These are phyloP conservation scores for Saccharomycopsis babjevae DNA, from an alignment of 805 yeast genomes.

Conservation along the genomic window DNA sequence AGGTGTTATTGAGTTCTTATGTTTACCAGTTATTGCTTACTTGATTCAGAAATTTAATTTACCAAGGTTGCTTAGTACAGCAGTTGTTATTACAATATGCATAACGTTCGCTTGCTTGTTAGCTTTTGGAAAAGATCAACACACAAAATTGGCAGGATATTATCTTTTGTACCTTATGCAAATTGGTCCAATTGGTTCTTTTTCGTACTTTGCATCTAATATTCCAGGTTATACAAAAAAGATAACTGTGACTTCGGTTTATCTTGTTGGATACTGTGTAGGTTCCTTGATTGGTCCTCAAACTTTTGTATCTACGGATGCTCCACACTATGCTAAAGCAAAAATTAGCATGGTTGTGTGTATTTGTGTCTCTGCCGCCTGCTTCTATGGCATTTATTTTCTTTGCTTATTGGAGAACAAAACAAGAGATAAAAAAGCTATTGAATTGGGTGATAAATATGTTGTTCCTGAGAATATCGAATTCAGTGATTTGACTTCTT, in stretches of 20 bases:
- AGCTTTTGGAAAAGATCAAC: slow-evolving; percentile 29
- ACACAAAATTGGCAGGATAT: slow-evolving; percentile 27
- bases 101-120: slow-evolving; percentile 31
- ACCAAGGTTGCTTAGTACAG: not conserved
- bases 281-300: slow-evolving; percentile 71
- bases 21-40: slow-evolving; percentile 19
- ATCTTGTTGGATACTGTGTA: slow-evolving; percentile 54
- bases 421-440: slow-evolving; percentile 26
- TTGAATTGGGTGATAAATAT: slow-evolving; percentile 19
- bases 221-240: slow-evolving; percentile 72
- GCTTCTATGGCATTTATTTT: slow-evolving; percentile 24
- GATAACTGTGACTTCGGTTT: slow-evolving; percentile 37
- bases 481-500: slow-evolving; percentile 44
- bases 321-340: slow-evolving; percentile 35
- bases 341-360: slow-evolving; percentile 32
- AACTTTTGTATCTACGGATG: slow-evolving; percentile 38
- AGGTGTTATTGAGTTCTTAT: slow-evolving; percentile 37
- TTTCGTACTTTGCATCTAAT: slow-evolving; percentile 33
- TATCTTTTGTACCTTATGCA: slow-evolving; percentile 29
- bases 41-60: not conserved
- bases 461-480: slow-evolving; percentile 30
- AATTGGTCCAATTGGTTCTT: slow-evolving; percentile 27
- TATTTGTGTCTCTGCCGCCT: slow-evolving; percentile 23
- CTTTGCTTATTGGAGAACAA: slow-evolving; percentile 30
- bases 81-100: slow-evolving; percentile 4